Percentiles rank a stretch among this genome's conserved stretches.
phyloP scores from a whole-genome alignment of 164 flowering plant genomes.

The Stephania yunnanensis region DNA sequence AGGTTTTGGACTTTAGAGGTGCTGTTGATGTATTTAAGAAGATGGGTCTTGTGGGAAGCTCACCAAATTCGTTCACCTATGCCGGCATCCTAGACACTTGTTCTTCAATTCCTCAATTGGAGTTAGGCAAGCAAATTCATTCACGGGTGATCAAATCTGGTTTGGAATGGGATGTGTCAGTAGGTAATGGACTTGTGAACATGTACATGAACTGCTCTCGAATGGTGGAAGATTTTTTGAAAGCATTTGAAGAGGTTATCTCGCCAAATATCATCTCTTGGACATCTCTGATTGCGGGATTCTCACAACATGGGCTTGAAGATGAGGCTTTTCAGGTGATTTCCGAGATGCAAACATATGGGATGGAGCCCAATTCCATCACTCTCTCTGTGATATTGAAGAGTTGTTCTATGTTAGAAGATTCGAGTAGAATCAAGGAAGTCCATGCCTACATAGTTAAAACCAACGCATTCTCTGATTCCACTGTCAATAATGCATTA shows the following conservation, averaged over 20 bases:
- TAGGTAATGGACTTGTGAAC: constrained; percentile 49
- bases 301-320: constrained; percentile 32
- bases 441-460: constrained; percentile 43
- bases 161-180: constrained; percentile 39
- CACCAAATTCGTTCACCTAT: constrained; percentile 40
- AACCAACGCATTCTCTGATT: constrained; percentile 22
- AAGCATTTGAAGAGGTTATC: constrained; percentile 31
- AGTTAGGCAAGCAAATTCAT: constrained; percentile 48
- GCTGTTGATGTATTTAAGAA: constrained; percentile 34
- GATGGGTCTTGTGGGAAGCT: constrained; percentile 34
- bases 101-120: constrained; percentile 24
- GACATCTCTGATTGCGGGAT: constrained; percentile 52
- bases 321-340: constrained; percentile 31
- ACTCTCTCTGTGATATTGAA: constrained; percentile 40
- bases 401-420: constrained; percentile 26
- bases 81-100: constrained; percentile 41
- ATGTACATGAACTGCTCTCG: constrained; percentile 48
- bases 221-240: constrained; percentile 26
- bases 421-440: constrained; percentile 20
- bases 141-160: constrained; percentile 37
- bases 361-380: constrained; percentile 41
- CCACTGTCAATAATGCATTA: constrained; percentile 40
- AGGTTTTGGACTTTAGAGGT: constrained; percentile 21
- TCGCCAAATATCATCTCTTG: constrained; percentile 53
- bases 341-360: constrained; percentile 33